Evolutionary conservation across 495 filamentous ascomycete species (phyloP), one percentile per base, ranked within the genome.

Genomic region (Penicillium argentinense): DNA sequence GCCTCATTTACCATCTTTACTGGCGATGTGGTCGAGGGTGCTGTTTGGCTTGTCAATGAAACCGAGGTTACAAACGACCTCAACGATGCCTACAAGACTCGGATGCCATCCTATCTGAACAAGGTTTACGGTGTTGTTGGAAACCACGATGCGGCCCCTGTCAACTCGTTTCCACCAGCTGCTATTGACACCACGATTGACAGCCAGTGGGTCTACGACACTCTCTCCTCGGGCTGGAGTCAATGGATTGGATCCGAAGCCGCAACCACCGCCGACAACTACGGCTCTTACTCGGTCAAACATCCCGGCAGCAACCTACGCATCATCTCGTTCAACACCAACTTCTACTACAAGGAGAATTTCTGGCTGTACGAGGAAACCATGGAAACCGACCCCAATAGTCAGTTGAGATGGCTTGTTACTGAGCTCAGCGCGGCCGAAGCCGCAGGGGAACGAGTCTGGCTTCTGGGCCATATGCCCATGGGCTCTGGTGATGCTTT

Each of bases 291-390:
- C 47, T 76, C 76, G 4, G 64, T 63, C 12, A 59, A 62, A 24
- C 61, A 72, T 23, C 60, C 66, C 12, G 48, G 50, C 24, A 57
- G 62, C 1, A 69, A 69, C n/a, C 68, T 83, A 2, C 63, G 73
- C 1, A 63, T 83, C 38, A 80, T 83, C 50, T 78, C 76, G 9
- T 64, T 79, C 47, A 83, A 76, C 56, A 81, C 71, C 17, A 73
- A 76, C 42, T 63, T 79, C 48, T 81, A 76, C 62, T 80, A 81
- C 53, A 68, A 66, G 41, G 61, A 73, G 38, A 80, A 81, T 60
- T 78, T 73, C 61, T 79, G 73, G 71, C 46, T 73, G 1, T 81
- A 77, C 38, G 58, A 74, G 48, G 54, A 66, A 11, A 64, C 71
- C 1, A 74, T 77, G 71, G 60, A 76, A 44, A 57, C 22, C 2